These are phyloP conservation scores for Neofusicoccum sp. DNA, from an alignment of 2,329 filamentous ascomycete genomes.

Conservation along the genomic window DNA sequence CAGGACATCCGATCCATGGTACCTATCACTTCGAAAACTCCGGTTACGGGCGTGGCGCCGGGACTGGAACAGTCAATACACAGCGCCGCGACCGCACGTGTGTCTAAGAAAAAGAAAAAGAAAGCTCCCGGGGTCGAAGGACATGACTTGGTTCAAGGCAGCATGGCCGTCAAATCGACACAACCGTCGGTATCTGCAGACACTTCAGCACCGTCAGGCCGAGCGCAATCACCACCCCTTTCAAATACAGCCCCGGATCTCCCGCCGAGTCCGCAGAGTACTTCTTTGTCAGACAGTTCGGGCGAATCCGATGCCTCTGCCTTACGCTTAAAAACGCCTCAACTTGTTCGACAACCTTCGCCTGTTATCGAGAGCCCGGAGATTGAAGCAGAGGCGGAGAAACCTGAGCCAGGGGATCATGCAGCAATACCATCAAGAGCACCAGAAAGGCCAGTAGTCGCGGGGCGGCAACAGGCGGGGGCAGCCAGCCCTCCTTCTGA, in stretches of 20 bases:
- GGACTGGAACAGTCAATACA: conserved; percentile 37
- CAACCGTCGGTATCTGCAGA: conserved; percentile 47
- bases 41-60: conserved; percentile 27
- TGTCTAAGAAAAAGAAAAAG: conserved; percentile 46
- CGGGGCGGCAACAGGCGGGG: neutral
- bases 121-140: conserved; percentile 40
- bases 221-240: neutral
- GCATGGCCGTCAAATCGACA: conserved; percentile 53
- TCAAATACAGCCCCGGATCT: neutral
- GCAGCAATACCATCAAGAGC: conserved; percentile 11
- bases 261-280: conserved; percentile 18
- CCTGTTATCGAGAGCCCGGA: conserved; percentile 52
- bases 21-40: conserved; percentile 30
- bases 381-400: conserved; percentile 40
- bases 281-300: conserved; percentile 11
- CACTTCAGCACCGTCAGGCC: neutral
- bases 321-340: neutral
- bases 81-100: conserved; percentile 41
- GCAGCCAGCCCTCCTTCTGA: conserved; percentile 16
- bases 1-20: conserved; percentile 19
- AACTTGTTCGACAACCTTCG: conserved; percentile 45
- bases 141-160: conserved; percentile 52
- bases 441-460: conserved; percentile 19
- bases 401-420: neutral
- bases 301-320: neutral